These are phyloP conservation scores for Colletotrichum abscissum DNA, from an alignment of 2,329 filamentous ascomycete genomes.

Conservation along the genomic window DNA sequence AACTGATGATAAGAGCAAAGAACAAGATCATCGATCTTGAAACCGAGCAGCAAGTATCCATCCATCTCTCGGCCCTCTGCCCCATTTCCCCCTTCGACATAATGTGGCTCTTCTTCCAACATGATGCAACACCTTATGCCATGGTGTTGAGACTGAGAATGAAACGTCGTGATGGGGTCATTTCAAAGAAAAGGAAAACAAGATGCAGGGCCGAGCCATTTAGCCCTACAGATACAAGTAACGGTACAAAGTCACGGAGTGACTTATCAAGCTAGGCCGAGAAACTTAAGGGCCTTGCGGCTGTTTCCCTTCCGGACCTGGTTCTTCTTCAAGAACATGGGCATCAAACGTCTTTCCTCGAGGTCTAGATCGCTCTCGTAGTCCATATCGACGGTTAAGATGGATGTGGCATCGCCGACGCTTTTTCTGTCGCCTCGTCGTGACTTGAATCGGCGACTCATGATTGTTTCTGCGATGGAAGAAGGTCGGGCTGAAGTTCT, in stretches of 20 bases:
- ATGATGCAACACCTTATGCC: not conserved
- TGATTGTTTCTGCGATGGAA: conserved; percentile 49
- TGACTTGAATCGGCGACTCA: conserved; percentile 45
- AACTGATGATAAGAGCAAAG: not conserved
- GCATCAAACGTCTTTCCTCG: conserved; percentile 65
- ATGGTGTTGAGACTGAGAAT: not conserved
- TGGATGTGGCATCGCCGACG: conserved; percentile 43
- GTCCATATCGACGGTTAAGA: conserved; percentile 49
- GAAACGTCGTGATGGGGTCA: conserved; percentile 1
- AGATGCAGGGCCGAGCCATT: not conserved
- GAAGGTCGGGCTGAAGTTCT: conserved; percentile 40
- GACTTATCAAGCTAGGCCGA: conserved; percentile 55
- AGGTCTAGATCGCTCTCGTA: conserved; percentile 55
- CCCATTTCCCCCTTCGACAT: not conserved
- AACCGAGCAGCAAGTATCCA: not conserved
- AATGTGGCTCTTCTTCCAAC: not conserved
- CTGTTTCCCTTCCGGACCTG: conserved; percentile 53
- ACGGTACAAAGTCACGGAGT: not conserved
- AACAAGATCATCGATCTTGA: not conserved
- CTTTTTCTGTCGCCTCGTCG: conserved; percentile 29
- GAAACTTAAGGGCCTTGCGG: conserved; percentile 65
- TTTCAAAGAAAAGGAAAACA: not conserved
- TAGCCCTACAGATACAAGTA: not conserved
- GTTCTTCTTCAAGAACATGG: conserved; percentile 54
- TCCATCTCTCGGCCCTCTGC: not conserved